Percentiles rank a stretch among this genome's conserved stretches.
These are phyloP conservation scores for Ophiocordyceps camponoti-saundersi DNA, from an alignment of 2,329 filamentous ascomycete genomes.

Conservation along the genomic window DNA sequence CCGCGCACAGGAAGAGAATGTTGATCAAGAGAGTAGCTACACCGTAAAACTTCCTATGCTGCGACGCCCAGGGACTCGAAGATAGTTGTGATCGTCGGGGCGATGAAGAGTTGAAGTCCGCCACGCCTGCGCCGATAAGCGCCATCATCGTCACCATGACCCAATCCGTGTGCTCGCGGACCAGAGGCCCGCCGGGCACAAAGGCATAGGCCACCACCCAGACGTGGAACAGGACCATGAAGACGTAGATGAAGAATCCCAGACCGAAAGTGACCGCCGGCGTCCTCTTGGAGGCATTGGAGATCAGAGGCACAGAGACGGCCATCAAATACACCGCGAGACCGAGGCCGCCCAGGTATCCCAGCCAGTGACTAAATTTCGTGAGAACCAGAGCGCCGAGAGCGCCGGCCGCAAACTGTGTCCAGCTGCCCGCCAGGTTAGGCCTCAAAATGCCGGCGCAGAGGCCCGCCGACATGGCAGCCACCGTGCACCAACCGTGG, in stretches of 20 bases:
- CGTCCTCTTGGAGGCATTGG: constrained; percentile 57
- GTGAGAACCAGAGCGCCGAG: constrained; percentile 67
- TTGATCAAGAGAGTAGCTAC: constrained; percentile 57
- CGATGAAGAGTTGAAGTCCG: constrained; percentile 43
- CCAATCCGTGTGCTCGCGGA: constrained; percentile 92
- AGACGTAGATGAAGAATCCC: constrained; percentile 82
- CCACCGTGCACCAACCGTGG: constrained; percentile 76
- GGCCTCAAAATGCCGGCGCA: constrained; percentile 61
- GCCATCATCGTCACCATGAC: constrained; percentile 80
- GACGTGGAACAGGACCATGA: constrained; percentile 91
- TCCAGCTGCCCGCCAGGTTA: constrained; percentile 58
- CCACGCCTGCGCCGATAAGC: constrained; percentile 69
- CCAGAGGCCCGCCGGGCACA: constrained; percentile 80
- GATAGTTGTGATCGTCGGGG: constrained; percentile 17
- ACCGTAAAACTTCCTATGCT: constrained; percentile 34
- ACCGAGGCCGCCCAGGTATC: constrained; percentile 69
- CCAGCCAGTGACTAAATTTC: constrained; percentile 64
- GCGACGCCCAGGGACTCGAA: constrained; percentile 14
- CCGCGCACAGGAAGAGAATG: constrained; percentile 59
- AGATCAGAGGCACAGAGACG: constrained; percentile 56
- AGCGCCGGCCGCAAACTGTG: constrained; percentile 60
- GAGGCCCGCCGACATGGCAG: constrained; percentile 73
- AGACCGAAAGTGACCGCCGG: constrained; percentile 72
- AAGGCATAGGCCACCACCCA: constrained; percentile 99
- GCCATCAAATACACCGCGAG: constrained; percentile 71